phyloP scores from a whole-genome alignment of 2,329 filamentous ascomycete genomes.

The Chrysosporium keratinophilum region DNA sequence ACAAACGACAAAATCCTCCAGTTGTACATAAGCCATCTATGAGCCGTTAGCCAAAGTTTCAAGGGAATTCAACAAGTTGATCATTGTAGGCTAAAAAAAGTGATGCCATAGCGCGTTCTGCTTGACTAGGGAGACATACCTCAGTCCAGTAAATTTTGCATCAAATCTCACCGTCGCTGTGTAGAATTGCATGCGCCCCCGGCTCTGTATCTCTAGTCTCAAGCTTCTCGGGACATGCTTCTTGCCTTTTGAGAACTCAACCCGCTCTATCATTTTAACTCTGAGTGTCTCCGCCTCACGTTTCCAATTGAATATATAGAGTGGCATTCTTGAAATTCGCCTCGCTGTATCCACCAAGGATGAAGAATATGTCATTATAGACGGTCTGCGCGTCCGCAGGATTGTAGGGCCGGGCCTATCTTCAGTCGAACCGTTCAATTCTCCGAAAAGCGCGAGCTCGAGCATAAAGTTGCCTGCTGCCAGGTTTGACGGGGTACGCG shows the following conservation, averaged over 20 bases:
- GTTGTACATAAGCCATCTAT: constrained; percentile 74
- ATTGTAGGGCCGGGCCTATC: constrained; percentile 38
- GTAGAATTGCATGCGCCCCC: constrained; percentile 66
- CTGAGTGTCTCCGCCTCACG: constrained; percentile 54
- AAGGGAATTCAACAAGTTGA: background rate
- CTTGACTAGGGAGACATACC: constrained; percentile 29
- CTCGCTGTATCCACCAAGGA: constrained; percentile 53
- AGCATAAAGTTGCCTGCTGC: constrained; percentile 91
- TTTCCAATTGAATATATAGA: constrained; percentile 57
- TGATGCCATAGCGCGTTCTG: background rate
- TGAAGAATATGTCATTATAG: constrained; percentile 69
- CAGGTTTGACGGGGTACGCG: constrained; percentile 65
- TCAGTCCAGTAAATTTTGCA: constrained; percentile 64
- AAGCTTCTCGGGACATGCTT: constrained; percentile 45
- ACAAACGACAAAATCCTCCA: constrained; percentile 61
- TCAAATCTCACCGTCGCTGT: constrained; percentile 55
- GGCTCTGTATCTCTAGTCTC: constrained; percentile 59
- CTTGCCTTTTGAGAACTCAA: constrained; percentile 52
- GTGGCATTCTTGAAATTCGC: constrained; percentile 53
- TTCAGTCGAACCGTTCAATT: constrained; percentile 25
- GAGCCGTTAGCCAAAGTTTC: background rate
- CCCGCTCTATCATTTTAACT: constrained; percentile 62
- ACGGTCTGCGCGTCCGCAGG: constrained; percentile 59
- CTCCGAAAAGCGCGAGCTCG: constrained; percentile 54
- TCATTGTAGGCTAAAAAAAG: background rate